Base-by-base conservation (phyloP, 345 rosid species). In the Euphorbia pulcherrima region DNA sequence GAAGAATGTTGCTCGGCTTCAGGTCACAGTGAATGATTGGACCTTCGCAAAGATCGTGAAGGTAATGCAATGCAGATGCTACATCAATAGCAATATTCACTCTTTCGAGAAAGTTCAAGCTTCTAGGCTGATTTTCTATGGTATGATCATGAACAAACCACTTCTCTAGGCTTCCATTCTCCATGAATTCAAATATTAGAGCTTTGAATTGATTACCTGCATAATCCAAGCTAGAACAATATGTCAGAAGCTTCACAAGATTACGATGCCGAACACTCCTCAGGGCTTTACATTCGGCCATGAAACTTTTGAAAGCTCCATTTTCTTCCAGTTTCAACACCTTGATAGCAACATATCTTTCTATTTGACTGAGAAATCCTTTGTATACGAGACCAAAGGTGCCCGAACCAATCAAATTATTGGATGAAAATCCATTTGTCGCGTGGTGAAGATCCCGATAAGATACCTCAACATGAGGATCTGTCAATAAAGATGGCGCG, bases 361-460 rank as follows among this genome's bases (percentile, higher is more conserved):
- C 8, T n/a, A n/a, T 26, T 51, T 47, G n/a, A 47, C 7, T 11
- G 11, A 47, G 20, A 6, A 8, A 21, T 6, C 63, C 71, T 41
- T 23, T 67, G 26, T 14, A 67, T 9, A 67, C 71, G 28, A 62
- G 9, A 0, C 71, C 53, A 17, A 55, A 67, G 16, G 51, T 24
- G 2, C 71, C 71, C 2, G 13, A 57, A 24, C 71, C 71, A 13
- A 50, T n/a, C 54, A 50, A 50, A 20, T 68, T 28, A 4, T n/a
- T 2, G 51, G 51, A 18, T 14, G 51, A 47, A 18, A 47, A 47
- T 13, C 61, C 62, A 16, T 4, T 29, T 6, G 62, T 55, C 7
- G 40, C 70, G 7, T 47, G 18, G n/a, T 47, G 51, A 47, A 47
- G 51, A 47, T 47, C 51, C 11, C n/a, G 51, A 11, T 53, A 53